Conservation (phyloP, 495 filamentous ascomycete genomes). For the Corynascus novoguineensis region DNA sequence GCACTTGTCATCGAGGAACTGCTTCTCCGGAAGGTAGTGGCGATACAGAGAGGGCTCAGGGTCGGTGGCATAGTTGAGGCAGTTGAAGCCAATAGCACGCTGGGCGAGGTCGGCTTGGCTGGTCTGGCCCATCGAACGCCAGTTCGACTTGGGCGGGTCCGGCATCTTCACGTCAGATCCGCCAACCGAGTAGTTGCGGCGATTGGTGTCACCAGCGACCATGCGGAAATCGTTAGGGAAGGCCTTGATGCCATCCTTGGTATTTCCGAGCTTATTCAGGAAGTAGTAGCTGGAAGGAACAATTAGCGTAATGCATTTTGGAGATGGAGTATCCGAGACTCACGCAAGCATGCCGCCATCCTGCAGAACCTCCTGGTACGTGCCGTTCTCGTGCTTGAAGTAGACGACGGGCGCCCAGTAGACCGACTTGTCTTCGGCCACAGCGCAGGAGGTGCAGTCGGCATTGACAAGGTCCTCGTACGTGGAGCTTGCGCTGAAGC, state of each 20-base stretch:
- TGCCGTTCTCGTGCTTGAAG: constrained; percentile 48
- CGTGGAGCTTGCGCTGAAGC: constrained; percentile 43
- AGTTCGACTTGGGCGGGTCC: constrained; percentile 68
- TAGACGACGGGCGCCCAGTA: constrained; percentile 67
- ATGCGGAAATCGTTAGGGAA: constrained; percentile 80
- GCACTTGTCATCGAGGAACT: constrained; percentile 70
- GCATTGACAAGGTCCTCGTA: constrained; percentile 48
- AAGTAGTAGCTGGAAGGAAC: constrained; percentile 62
- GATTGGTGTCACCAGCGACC: constrained; percentile 67
- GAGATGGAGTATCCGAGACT: constrained; percentile 15
- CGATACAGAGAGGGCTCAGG: constrained; percentile 70
- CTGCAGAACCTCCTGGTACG: constrained; percentile 46
- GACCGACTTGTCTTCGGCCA: constrained; percentile 58
- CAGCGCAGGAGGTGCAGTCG: constrained; percentile 59
- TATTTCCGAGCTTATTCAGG: constrained; percentile 47
- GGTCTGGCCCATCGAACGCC: constrained; percentile 51
- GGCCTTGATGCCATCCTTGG: constrained; percentile 52
- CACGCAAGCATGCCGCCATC: constrained; percentile 59
- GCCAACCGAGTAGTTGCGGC: constrained; percentile 66
- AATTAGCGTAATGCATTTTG: background rate
- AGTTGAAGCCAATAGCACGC: constrained; percentile 88
- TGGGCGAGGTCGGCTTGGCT: constrained; percentile 65
- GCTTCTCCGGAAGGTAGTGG: constrained; percentile 74
- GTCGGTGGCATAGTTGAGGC: constrained; percentile 62
- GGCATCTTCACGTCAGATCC: constrained; percentile 39